These are phyloP conservation scores for Cryphonectria nitschkei DNA, from an alignment of 2,329 filamentous ascomycete genomes.

Conservation along the genomic window DNA sequence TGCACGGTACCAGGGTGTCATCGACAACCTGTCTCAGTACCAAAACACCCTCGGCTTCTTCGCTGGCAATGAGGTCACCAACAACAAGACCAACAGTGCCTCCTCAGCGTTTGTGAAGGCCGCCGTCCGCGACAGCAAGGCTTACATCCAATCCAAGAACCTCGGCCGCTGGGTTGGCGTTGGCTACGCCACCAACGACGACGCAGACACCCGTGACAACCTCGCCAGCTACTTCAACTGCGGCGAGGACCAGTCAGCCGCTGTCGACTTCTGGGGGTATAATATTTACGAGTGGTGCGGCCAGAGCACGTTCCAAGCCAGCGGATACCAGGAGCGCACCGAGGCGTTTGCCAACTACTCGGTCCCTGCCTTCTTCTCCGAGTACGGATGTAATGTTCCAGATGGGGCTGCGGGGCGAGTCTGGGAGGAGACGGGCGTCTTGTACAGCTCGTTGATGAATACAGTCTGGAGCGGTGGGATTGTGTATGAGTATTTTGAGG, in stretches of 20 bases:
- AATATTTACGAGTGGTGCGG: constrained; percentile 99
- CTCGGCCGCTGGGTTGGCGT: constrained; percentile 77
- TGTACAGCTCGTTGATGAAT: constrained; percentile 83
- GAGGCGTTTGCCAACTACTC: constrained; percentile 86
- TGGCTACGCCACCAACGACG: constrained; percentile 95
- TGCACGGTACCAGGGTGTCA: constrained; percentile 78
- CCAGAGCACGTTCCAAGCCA: constrained; percentile 72
- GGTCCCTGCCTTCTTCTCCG: constrained; percentile 95
- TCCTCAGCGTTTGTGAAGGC: constrained; percentile 96
- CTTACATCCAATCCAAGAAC: constrained; percentile 80
- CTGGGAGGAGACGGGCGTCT: constrained; percentile 82
- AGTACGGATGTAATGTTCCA: constrained; percentile 89
- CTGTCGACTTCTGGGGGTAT: constrained; percentile 99
- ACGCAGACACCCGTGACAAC: constrained; percentile 76
- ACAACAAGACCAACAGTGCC: constrained; percentile 82
- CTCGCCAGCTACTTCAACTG: constrained; percentile 96
- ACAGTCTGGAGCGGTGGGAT: constrained; percentile 91
- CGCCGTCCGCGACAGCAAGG: constrained; percentile 92
- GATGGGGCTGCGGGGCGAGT: constrained; percentile 65
- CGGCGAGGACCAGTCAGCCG: constrained; percentile 54
- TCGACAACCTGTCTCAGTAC: constrained; percentile 82
- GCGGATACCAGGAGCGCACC: constrained; percentile 81
- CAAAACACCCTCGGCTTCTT: constrained; percentile 96
- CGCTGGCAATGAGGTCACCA: constrained; percentile 96
- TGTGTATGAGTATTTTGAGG: constrained; percentile 98